Evolutionary conservation across 345 rosid species (phyloP).

Genomic region (Hibiscus syriacus): DNA sequence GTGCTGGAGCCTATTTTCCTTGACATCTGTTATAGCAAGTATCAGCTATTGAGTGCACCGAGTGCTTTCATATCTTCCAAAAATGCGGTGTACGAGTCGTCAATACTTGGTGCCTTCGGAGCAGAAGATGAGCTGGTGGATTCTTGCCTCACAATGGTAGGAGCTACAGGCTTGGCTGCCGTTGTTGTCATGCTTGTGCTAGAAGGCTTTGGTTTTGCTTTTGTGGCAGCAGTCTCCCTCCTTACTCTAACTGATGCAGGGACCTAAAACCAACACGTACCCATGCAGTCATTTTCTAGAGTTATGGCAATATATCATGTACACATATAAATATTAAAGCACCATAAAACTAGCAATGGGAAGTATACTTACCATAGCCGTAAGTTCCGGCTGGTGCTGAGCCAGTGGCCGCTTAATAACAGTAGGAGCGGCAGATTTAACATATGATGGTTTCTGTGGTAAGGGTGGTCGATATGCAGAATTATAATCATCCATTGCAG

Average conservation of each 20-base stretch:
- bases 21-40: not conserved
- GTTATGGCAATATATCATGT: not conserved
- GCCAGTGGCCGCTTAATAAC: conserved; percentile 96
- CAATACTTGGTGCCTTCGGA: conserved; percentile 64
- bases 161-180: conserved; percentile 37
- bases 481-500: conserved; percentile 41
- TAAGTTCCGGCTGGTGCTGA: conserved; percentile 93
- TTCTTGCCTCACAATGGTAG: conserved; percentile 40
- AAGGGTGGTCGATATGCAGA: conserved; percentile 38
- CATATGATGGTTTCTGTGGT: conserved; percentile 84
- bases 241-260: conserved; percentile 96
- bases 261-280: conserved; percentile 39
- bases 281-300: not conserved
- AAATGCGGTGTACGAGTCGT: conserved; percentile 81
- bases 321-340: not conserved
- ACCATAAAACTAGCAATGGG: conserved; percentile 2
- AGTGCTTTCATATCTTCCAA: conserved; percentile 99
- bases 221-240: conserved; percentile 59
- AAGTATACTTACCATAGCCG: conserved; percentile 67
- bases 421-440: conserved; percentile 97
- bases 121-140: conserved; percentile 31
- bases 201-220: conserved; percentile 60
- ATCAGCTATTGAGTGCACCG: conserved; percentile 81
- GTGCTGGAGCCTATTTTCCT: not conserved
- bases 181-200: conserved; percentile 11